A percentile compares a stretch with the other conserved stretches of the same genome.
These are phyloP conservation scores for Talaromyces sp. DNA, from an alignment of 2,329 filamentous ascomycete species.

Conservation along the genomic window DNA sequence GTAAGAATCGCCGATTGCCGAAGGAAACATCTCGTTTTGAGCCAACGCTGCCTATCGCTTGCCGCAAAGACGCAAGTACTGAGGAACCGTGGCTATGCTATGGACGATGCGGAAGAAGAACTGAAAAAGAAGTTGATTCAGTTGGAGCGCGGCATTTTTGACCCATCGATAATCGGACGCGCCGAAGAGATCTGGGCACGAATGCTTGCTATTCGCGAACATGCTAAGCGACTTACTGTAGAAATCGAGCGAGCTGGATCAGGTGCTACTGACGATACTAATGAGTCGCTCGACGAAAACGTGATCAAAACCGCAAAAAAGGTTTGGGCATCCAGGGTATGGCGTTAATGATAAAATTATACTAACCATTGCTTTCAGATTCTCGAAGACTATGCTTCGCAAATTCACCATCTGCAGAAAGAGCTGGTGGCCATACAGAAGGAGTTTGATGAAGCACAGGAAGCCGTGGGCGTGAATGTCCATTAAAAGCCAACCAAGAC, in stretches of 20 bases:
- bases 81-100: slow-evolving; percentile 59
- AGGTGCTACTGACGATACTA: slow-evolving; percentile 32
- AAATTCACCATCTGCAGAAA: slow-evolving; percentile 55
- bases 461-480: slow-evolving; percentile 19
- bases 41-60: slow-evolving; percentile 55
- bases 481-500: slow-evolving; percentile 11
- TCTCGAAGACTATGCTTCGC: slow-evolving; percentile 45
- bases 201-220: slow-evolving; percentile 58
- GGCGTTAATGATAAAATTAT: not conserved
- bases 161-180: slow-evolving; percentile 55
- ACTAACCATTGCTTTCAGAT: slow-evolving; percentile 30
- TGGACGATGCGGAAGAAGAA: slow-evolving; percentile 60
- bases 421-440: slow-evolving; percentile 55
- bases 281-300: slow-evolving; percentile 50
- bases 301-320: slow-evolving; percentile 57
- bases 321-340: slow-evolving; percentile 33
- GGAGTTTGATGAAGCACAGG: slow-evolving; percentile 55
- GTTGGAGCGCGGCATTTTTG: slow-evolving; percentile 54
- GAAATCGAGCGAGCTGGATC: slow-evolving; percentile 54
- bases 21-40: slow-evolving; percentile 55
- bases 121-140: slow-evolving; percentile 56
- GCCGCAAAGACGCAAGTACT: slow-evolving; percentile 61
- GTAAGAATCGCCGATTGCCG: slow-evolving; percentile 55
- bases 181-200: slow-evolving; percentile 64
- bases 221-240: slow-evolving; percentile 53